Conservation (phyloP, 2,329 filamentous ascomycete genomes). For the Chaetomium olivaceum region DNA sequence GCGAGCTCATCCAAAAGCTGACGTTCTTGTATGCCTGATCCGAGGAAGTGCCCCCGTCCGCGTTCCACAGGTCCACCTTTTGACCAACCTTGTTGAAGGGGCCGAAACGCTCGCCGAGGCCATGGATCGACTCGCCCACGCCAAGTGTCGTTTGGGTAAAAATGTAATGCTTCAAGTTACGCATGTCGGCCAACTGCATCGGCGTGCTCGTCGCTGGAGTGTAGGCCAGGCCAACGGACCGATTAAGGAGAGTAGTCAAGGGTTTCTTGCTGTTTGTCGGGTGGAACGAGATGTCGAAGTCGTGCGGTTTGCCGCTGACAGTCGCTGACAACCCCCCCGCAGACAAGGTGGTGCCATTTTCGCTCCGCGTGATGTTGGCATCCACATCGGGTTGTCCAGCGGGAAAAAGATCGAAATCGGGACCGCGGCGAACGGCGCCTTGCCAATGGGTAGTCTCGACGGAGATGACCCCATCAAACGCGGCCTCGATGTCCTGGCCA, state of each 20-base stretch:
- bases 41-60: constrained; percentile 65
- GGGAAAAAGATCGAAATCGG: constrained; percentile 60
- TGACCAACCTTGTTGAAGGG: constrained; percentile 77
- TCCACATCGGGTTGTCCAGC: constrained; percentile 48
- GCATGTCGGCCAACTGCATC: constrained; percentile 55
- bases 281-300: constrained; percentile 59
- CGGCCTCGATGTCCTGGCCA: constrained; percentile 53
- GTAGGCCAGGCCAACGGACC: constrained; percentile 60
- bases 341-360: constrained; percentile 50
- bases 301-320: constrained; percentile 49
- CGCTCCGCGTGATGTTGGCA: constrained; percentile 43
- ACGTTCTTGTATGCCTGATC: constrained; percentile 74
- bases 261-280: constrained; percentile 49
- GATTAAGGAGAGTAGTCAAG: constrained; percentile 55
- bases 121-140: constrained; percentile 68
- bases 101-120: constrained; percentile 74
- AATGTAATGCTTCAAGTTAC: constrained; percentile 55
- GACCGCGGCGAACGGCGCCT: constrained; percentile 53
- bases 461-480: constrained; percentile 60
- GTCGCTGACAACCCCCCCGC: constrained; percentile 56
- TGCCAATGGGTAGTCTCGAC: constrained; percentile 60
- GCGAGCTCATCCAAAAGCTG: constrained; percentile 67
- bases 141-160: constrained; percentile 57
- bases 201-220: constrained; percentile 54
- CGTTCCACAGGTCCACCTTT: constrained; percentile 64